Conservation (phyloP, 768 basidiomycete genomes). For the Candolleomyces efflorescens region DNA sequence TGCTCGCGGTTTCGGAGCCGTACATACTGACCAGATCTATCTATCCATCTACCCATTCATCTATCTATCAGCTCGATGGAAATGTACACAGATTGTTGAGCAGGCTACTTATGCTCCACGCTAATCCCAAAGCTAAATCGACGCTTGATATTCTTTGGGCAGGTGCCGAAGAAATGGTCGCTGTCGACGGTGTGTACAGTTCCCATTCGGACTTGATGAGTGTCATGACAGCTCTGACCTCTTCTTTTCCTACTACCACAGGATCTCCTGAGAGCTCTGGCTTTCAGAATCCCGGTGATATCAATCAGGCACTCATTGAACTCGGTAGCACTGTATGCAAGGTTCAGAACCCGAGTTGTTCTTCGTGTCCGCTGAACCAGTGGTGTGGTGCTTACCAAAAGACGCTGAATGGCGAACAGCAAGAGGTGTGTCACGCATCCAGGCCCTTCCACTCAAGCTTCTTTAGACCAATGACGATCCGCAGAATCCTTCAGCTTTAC, state of each 20-base stretch:
- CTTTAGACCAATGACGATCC: background rate
- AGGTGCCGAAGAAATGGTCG: slow-evolving; percentile 67
- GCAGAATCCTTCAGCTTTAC: background rate
- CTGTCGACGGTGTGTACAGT: slow-evolving; percentile 23
- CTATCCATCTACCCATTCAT: background rate
- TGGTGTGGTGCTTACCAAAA: slow-evolving; percentile 64
- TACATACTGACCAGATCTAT: too few relatives aligned
- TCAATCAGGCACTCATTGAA: slow-evolving; percentile 94
- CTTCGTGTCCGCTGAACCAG: slow-evolving; percentile 60
- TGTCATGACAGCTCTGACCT: background rate
- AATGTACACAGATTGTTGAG: slow-evolving; percentile 87
- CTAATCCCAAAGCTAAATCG: slow-evolving; percentile 72
- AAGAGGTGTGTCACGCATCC: slow-evolving; percentile 7
- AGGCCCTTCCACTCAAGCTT: slow-evolving; percentile 1
- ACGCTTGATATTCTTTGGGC: slow-evolving; percentile 83
- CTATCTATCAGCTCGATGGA: slow-evolving; percentile 66
- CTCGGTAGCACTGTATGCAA: slow-evolving; percentile 93
- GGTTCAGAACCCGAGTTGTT: slow-evolving; percentile 74
- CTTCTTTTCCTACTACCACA: too few relatives aligned
- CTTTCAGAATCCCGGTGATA: slow-evolving; percentile 58
- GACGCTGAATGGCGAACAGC: slow-evolving; percentile 5
- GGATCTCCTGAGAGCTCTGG: slow-evolving; percentile 12
- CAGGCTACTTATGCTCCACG: slow-evolving; percentile 78
- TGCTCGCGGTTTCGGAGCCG: background rate
- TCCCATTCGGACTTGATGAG: background rate